Conservation (phyloP, 305 asterid species). For the Nicotiana rustica region DNA sequence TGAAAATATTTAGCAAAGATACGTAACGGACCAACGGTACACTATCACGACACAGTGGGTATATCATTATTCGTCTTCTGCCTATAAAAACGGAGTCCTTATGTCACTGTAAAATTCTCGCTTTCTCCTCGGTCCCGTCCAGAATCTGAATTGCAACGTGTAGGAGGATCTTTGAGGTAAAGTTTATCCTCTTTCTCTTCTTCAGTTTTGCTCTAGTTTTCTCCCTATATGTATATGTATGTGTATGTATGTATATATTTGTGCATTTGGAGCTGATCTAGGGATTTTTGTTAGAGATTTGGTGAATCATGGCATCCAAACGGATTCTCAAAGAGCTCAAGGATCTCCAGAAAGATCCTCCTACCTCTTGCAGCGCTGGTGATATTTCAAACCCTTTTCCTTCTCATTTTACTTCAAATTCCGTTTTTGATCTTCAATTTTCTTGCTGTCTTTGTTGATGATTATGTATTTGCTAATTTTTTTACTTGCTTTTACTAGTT, state of each 20-base stretch:
- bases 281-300: conserved; percentile 14
- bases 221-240: not conserved
- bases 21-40: conserved; percentile 11
- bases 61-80: not conserved
- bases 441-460: not conserved
- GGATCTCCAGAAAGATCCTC: conserved; percentile 96
- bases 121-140: not conserved
- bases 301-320: conserved; percentile 71
- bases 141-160: conserved; percentile 7
- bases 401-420: not conserved
- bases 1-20: not conserved
- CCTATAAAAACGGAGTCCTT: conserved; percentile 24
- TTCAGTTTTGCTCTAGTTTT: not conserved
- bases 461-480: not conserved
- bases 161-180: conserved; percentile 25
- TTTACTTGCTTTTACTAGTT: not conserved
- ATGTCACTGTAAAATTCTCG: not conserved
- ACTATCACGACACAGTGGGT: not conserved
- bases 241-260: not conserved
- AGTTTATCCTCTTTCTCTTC: not conserved
- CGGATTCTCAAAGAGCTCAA: conserved; percentile 95
- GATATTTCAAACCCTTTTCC: conserved; percentile 1
- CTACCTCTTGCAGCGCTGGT: conserved; percentile 97
- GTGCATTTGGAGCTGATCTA: conserved; percentile 21
- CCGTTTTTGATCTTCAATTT: not conserved